Evolutionary conservation across 2,329 filamentous ascomycete species (phyloP).

Genomic region (Diplodia seriata): DNA sequence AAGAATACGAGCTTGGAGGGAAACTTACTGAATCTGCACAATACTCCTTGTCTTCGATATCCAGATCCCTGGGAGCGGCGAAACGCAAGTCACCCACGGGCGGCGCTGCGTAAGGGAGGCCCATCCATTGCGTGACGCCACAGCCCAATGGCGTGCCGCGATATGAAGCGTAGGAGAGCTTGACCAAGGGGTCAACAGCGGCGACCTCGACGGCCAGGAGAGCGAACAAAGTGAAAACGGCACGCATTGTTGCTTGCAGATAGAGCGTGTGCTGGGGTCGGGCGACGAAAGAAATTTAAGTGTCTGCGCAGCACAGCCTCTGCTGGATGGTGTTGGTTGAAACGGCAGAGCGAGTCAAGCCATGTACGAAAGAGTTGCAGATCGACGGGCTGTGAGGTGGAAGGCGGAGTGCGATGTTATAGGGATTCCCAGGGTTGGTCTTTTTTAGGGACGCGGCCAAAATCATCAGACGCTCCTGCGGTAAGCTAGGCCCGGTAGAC

Average conservation of each 20-base stretch:
- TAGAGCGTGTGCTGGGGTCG: neutral
- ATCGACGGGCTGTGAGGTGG: neutral
- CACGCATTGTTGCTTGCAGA: neutral
- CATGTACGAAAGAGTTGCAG: constrained; percentile 5
- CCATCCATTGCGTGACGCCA: constrained; percentile 74
- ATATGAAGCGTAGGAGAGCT: constrained; percentile 73
- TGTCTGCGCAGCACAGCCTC: constrained; percentile 7
- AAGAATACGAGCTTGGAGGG: neutral
- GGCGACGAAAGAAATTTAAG: neutral
- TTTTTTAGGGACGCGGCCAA: neutral
- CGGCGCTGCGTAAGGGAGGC: constrained; percentile 75
- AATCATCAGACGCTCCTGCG: neutral
- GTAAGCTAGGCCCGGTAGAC: neutral
- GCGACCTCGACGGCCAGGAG: constrained; percentile 3
- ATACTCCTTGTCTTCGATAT: constrained; percentile 26
- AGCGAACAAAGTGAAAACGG: neutral
- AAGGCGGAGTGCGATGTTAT: neutral
- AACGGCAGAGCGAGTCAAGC: neutral
- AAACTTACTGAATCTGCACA: constrained; percentile 25
- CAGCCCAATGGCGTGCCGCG: constrained; percentile 60
- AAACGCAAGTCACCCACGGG: constrained; percentile 71
- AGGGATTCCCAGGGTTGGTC: neutral
- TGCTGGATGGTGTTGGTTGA: neutral
- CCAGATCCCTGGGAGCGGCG: constrained; percentile 64
- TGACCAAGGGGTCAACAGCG: constrained; percentile 56